phyloP scores from a whole-genome alignment of 352 stramenopile species.

The Elongisporangium prolatum region DNA sequence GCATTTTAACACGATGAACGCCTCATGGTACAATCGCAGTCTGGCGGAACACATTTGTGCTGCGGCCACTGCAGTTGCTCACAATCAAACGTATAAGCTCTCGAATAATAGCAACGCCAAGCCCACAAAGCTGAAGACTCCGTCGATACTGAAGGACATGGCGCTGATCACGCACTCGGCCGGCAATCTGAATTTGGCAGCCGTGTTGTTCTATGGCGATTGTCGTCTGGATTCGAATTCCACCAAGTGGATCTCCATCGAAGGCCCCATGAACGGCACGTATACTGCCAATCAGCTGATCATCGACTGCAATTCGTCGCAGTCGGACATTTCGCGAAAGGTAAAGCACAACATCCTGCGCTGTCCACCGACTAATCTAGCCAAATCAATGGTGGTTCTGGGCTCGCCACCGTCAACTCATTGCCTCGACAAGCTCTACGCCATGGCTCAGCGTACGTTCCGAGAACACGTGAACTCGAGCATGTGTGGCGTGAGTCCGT shows the following conservation, averaged over 20 bases:
- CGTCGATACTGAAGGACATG: conserved; percentile 10
- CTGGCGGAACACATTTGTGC: conserved; percentile 18
- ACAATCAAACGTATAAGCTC: conserved; percentile 13
- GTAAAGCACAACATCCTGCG: conserved; percentile 14
- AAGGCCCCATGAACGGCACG: conserved; percentile 23
- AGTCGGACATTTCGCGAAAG: not conserved
- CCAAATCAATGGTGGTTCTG: conserved; percentile 18
- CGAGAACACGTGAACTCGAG: conserved; percentile 11
- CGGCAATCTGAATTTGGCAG: conserved; percentile 29
- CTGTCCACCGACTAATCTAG: conserved; percentile 21
- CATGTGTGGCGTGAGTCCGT: conserved; percentile 31
- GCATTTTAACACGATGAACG: conserved; percentile 24
- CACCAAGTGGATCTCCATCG: conserved; percentile 38
- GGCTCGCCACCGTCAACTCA: conserved; percentile 2
- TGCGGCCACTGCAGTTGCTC: conserved; percentile 9
- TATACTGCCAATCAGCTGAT: conserved; percentile 17
- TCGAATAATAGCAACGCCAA: conserved; percentile 1
- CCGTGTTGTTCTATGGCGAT: conserved; percentile 14
- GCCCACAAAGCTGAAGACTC: not conserved
- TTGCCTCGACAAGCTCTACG: conserved; percentile 23
- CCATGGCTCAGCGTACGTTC: conserved; percentile 8
- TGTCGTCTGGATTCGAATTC: conserved; percentile 18
- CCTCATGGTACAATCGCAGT: conserved; percentile 18
- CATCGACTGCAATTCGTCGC: conserved; percentile 10
- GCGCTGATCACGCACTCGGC: conserved; percentile 35